Evolutionary conservation across 1,139 yeast species (phyloP), one percentile per base, ranked within the genome.

Genomic region (Yamadazyma trypodendri): DNA sequence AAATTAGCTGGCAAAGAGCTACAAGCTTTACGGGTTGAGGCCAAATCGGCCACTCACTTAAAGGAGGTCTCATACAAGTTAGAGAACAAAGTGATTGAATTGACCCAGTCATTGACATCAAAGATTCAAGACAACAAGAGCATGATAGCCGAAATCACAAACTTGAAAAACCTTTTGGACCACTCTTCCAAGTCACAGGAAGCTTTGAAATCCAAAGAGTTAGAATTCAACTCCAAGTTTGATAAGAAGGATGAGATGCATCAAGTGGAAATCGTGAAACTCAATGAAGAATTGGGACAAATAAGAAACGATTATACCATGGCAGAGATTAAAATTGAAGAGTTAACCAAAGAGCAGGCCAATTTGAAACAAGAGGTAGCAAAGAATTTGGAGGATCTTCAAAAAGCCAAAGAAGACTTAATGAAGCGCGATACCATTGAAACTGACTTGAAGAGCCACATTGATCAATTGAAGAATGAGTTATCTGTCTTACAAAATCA

Each of bases 81-180:
- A 54, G 98, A 94, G 61, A 92, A 90, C 63, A 92, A 92, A 72
- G 97, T 94, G 17, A 89, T 92, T 48, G 96, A 90, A 61, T 77
- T 94, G 48, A 89, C 96, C 1, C 96, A 90, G 59, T 78, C 83
- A 8, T 72, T 90, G 49, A 80, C 95, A 1, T 63, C 81, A 20
- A 84, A 85, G 62, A 80, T 83, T 29, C 84, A 79, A 52, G 96
- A 88, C 52, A 90, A 89, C 62, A 84, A 83, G 65, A 75, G 74
- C 43, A 71, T 90, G 55, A 72, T 78, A 47, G 64, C 65, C 11
- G 86, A 85, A 52, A 77, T 90, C 40, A 73, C 77, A 16, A 61
- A 60, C 52, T 70, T 74, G 55, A 82, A 79, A 54, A 58, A 54
- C 16, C 68, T 79, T 35, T 67, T 84, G 45, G 75, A 72, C 28